A percentile compares a stretch with the other conserved stretches of the same genome.
These are phyloP conservation scores for Lactarius evosmus DNA, from an alignment of 768 basidiomycete genomes.

Conservation along the genomic window DNA sequence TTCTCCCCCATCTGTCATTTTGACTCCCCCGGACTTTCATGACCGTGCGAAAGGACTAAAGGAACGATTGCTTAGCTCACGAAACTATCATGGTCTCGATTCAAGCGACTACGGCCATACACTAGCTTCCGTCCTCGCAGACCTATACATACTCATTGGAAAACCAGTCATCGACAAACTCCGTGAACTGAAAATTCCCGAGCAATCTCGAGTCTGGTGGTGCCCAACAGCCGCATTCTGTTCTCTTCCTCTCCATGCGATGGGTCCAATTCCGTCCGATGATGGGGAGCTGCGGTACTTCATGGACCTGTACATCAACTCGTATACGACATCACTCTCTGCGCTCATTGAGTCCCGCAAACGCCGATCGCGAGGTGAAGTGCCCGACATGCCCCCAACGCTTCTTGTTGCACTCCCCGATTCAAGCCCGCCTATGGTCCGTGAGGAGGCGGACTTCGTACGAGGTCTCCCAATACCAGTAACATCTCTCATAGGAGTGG, in stretches of 20 bases:
- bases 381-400: not conserved
- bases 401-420: not conserved
- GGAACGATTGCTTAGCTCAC: not conserved
- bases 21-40: not conserved
- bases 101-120: not conserved
- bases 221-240: slow-evolving; percentile 17
- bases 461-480: no score
- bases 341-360: no score
- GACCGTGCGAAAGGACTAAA: not conserved
- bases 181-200: not conserved
- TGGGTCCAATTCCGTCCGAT: no score
- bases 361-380: not conserved
- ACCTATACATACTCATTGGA: slow-evolving; percentile 9
- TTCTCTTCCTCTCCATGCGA: slow-evolving; percentile 14
- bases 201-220: slow-evolving; percentile 21
- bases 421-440: no score
- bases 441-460: no score
- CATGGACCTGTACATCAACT: no score
- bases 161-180: slow-evolving; percentile 3
- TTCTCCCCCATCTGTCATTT: slow-evolving; percentile 51
- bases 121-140: no score
- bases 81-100: not conserved
- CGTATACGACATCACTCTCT: no score
- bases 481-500: not conserved
- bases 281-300: no score